Evolutionary conservation across 1,139 yeast species (phyloP), one percentile per base, ranked within the genome.

Genomic region (Pneumocystis sp.): DNA sequence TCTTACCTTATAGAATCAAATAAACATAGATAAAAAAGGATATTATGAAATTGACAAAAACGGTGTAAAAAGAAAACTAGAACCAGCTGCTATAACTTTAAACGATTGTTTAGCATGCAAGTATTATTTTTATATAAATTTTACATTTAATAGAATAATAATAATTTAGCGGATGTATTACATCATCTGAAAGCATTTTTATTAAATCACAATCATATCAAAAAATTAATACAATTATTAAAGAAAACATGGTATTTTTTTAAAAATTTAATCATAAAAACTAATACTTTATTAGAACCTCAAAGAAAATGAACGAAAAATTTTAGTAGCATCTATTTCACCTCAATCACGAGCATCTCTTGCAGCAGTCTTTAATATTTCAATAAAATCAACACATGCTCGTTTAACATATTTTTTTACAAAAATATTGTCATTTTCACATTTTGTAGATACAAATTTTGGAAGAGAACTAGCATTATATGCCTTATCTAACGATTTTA

Each of bases 151-250:
- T 3, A 15, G 12, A 50, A 50, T 10, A 15, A 50, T n/a, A 29
- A 10, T 21, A 12, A 8, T 31, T 25, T 73, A 85, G 96, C 2
- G 99, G 99, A 1, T 93, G 99, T 75, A 90, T 93, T 68, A 93
- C 98, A 0, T 88, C 96, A 12, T 96, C 97, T 17, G 99, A 93
- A 73, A 96, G 91, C 70, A 91, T 93, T 29, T 77, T 93, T 64
- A 88, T 93, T 60, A 89, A 96, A 2, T 86, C 89, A 70, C 98
- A 93, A 74, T 88, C 96, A 50, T 95, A 91, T 72, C 83, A 82
- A 44, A 95, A 90, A 71, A 80, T 93, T 64, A 70, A 89, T 39
- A 81, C 83, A 63, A 88, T 85, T 29, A 56, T 63, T 17, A 63
- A 65, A n/a, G 65, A 63, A 21, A 63, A 64, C 39, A 66, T 65